phyloP scores from a whole-genome alignment of 2,329 filamentous ascomycete species.

The Neofusicoccum sp. region DNA sequence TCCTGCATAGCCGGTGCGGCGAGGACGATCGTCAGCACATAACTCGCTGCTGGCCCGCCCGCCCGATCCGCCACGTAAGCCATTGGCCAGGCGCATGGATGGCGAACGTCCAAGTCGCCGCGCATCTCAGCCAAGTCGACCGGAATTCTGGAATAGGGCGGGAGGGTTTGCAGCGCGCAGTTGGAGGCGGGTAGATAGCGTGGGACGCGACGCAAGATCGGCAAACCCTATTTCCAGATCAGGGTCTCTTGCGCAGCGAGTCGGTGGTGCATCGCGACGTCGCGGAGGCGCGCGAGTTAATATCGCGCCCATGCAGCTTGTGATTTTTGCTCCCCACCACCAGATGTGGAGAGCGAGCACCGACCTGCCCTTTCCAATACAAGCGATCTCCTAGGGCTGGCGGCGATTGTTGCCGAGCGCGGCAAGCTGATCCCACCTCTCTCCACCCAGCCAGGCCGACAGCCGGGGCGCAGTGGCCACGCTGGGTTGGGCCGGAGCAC shows the following conservation, averaged over 20 bases:
- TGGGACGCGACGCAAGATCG: background rate
- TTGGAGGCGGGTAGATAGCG: background rate
- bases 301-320: background rate
- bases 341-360: conserved; percentile 13
- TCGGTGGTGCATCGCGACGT: background rate
- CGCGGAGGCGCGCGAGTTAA: background rate
- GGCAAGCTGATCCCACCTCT: conserved; percentile 16
- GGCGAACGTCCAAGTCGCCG: background rate
- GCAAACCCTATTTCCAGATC: background rate
- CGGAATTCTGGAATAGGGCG: background rate
- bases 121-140: background rate
- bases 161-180: background rate
- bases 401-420: conserved; percentile 11
- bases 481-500: conserved; percentile 1
- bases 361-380: conserved; percentile 14
- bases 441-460: conserved; percentile 8
- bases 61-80: background rate
- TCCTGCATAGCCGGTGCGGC: background rate
- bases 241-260: background rate
- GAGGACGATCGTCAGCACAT: conserved; percentile 1
- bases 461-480: background rate
- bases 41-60: background rate
- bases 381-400: conserved; percentile 15
- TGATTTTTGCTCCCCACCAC: background rate
- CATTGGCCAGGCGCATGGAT: background rate